phyloP scores from a whole-genome alignment of 2,329 filamentous ascomycete species.

The Dothiorella sarmentorum region DNA sequence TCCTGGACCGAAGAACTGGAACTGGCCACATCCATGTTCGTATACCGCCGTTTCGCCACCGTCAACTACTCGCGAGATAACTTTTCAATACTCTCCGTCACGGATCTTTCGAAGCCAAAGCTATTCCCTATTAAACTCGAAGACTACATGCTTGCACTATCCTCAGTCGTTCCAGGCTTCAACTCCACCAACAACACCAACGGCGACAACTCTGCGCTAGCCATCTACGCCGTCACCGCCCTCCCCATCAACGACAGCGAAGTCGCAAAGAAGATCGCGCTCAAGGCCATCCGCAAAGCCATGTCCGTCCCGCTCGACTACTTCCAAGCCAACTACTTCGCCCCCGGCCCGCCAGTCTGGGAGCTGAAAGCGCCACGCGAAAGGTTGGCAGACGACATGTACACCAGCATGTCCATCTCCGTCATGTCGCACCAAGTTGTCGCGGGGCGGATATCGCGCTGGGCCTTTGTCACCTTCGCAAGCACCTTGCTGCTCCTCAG shows the following conservation, averaged over 20 bases:
- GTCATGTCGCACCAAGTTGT: slow-evolving; percentile 9
- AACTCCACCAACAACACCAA: background rate
- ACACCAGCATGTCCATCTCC: slow-evolving; percentile 4
- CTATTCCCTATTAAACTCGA: background rate
- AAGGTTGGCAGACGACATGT: background rate
- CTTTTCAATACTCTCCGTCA: slow-evolving; percentile 11
- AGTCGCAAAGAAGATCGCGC: background rate
- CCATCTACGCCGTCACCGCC: slow-evolving; percentile 9
- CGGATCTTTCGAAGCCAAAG: background rate
- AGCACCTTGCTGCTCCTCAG: background rate
- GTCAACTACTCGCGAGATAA: slow-evolving; percentile 2
- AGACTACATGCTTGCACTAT: slow-evolving; percentile 6
- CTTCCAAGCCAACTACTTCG: slow-evolving; percentile 11
- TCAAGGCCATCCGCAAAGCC: background rate
- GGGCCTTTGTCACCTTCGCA: background rate
- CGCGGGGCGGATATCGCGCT: background rate
- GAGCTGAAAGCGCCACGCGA: background rate
- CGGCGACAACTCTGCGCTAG: slow-evolving; percentile 1
- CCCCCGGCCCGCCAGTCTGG: background rate
- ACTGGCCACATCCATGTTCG: background rate
- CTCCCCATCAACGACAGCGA: slow-evolving; percentile 14
- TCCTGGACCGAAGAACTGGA: background rate
- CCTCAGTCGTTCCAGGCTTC: slow-evolving; percentile 1
- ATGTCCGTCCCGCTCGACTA: slow-evolving; percentile 8
- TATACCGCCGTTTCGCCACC: slow-evolving; percentile 11